phyloP scores from a whole-genome alignment of 2,329 filamentous ascomycete genomes.

The Venturia asperata region DNA sequence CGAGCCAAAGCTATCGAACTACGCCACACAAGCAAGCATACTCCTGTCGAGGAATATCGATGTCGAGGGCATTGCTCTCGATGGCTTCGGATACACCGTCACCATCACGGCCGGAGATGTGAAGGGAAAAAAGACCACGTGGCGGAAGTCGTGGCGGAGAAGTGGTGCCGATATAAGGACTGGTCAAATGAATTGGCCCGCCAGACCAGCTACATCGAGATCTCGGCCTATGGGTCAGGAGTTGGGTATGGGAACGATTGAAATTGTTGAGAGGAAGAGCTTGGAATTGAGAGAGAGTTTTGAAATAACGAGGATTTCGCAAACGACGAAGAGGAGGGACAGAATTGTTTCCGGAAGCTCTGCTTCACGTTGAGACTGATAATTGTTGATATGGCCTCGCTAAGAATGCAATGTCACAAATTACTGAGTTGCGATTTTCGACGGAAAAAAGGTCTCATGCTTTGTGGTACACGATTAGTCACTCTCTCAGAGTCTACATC shows the following conservation, averaged over 20 bases:
- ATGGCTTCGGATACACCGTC: slow-evolving; percentile 19
- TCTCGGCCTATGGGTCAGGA: background rate
- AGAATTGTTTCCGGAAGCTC: background rate
- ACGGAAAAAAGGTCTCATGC: no score
- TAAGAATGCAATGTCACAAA: no score
- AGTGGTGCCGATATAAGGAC: background rate
- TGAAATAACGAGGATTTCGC: background rate
- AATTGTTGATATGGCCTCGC: no score
- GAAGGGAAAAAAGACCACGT: background rate
- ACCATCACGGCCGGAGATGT: slow-evolving; percentile 14
- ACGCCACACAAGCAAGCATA: background rate
- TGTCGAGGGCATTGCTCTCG: slow-evolving; percentile 16
- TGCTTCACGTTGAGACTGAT: no score
- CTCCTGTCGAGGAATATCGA: slow-evolving; percentile 9
- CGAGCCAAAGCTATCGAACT: background rate
- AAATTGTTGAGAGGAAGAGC: slow-evolving; percentile 5
- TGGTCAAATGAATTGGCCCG: background rate
- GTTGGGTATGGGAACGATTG: background rate
- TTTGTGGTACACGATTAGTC: no score
- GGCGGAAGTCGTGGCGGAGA: background rate
- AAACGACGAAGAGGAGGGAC: background rate
- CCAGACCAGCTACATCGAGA: background rate
- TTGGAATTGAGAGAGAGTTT: slow-evolving; percentile 8
- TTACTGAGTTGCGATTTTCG: no score
- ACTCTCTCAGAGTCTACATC: no score